Evolutionary conservation across 768 basidiomycete genomes (phyloP).

Genomic region (Lyophyllum semitale): DNA sequence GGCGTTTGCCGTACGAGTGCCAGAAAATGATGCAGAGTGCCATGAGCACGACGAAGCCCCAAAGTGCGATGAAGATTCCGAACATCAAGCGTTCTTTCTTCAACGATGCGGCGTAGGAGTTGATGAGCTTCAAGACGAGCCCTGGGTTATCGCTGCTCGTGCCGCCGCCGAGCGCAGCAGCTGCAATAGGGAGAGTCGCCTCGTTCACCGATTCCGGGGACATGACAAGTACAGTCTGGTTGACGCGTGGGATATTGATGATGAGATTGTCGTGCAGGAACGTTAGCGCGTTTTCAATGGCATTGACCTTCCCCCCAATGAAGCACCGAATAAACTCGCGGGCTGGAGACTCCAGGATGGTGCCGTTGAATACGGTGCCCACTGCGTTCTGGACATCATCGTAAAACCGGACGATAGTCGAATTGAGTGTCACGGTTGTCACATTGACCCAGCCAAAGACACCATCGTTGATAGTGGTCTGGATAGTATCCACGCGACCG

Average conservation of each 20-base stretch:
- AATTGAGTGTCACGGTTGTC: slow-evolving; percentile 86
- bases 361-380: slow-evolving; percentile 78
- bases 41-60: slow-evolving; percentile 83
- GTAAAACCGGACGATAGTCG: slow-evolving; percentile 86
- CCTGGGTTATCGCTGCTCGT: slow-evolving; percentile 52
- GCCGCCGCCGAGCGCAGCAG: slow-evolving; percentile 73
- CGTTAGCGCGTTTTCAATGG: slow-evolving; percentile 84
- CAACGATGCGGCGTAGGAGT: slow-evolving; percentile 70
- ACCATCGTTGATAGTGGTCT: slow-evolving; percentile 80
- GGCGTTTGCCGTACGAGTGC: slow-evolving; percentile 61
- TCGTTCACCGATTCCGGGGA: slow-evolving; percentile 74
- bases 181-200: slow-evolving; percentile 76
- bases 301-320: slow-evolving; percentile 88
- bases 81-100: slow-evolving; percentile 87
- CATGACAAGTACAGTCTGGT: slow-evolving; percentile 74
- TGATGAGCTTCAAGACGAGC: slow-evolving; percentile 72
- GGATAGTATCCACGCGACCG: slow-evolving; percentile 62
- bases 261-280: slow-evolving; percentile 89
- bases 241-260: slow-evolving; percentile 78
- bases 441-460: slow-evolving; percentile 95
- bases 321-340: slow-evolving; percentile 89
- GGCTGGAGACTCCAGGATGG: slow-evolving; percentile 77
- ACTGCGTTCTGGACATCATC: slow-evolving; percentile 80
- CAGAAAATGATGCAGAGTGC: slow-evolving; percentile 70
- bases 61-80: slow-evolving; percentile 77